Evolutionary conservation across 768 basidiomycete genomes (phyloP), one percentile per base, ranked within the genome.

Genomic region (Podaxis pistillaris): DNA sequence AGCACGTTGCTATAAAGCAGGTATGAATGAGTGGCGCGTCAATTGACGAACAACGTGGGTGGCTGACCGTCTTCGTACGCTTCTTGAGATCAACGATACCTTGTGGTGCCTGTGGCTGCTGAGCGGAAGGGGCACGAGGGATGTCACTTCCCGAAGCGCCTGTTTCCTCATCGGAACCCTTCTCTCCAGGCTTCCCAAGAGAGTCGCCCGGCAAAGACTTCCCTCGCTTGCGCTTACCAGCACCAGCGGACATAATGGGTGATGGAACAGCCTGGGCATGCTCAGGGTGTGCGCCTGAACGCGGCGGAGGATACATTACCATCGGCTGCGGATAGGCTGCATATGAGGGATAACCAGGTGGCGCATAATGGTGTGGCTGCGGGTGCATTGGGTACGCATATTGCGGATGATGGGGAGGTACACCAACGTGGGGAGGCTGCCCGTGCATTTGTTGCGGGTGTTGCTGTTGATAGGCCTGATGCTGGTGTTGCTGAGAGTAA

Each of bases 31-130:
- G 62, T 24, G 57, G 44, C 24, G 52, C 30, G 53, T 49, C 30
- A 61, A 24, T 51, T 9, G 11, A 33, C 44, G 57, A 46, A 55
- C 30, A 60, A 52, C 19, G 19, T 46, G 26, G 22, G 37, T 28
- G 7, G 67, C 75, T 13, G 72, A 91, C 90, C 12, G 93, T 96
- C 78, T 96, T 96, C 12, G 91, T 93, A 60, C 94, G 88, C 74
- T 96, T 96, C 79, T 91, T 93, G 65, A 81, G 74, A 70, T 93
- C 92, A 63, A 79, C 74, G 15, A 74, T 62, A 56, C 73, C 60
- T 61, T 73, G 78, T 19, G 54, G 61, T 47, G 58, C 65, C 63
- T 61, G 68, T 28, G 64, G 40, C 59, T 65, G 77, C 59, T 68
- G 75, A 38, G 64, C 72, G 38, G 75, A 64, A 4, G 71, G 62